phyloP scores from a whole-genome alignment of 1,284 basidiomycete genomes.

The Ganoderma lingzhi region DNA sequence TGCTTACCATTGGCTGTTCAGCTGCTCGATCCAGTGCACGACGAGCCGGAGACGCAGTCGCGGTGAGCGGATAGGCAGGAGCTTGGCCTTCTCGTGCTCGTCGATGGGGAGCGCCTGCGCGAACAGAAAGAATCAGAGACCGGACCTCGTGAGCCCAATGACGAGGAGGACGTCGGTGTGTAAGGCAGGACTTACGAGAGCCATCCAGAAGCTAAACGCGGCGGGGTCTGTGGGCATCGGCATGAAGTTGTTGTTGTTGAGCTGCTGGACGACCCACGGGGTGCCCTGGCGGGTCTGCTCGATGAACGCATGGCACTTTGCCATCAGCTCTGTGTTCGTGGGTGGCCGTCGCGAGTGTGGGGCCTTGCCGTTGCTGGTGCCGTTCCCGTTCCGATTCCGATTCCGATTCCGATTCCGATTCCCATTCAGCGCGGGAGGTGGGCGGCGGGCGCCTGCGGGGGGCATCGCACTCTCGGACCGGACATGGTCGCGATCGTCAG shows the following conservation, averaged over 20 bases:
- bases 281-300: slow-evolving; percentile 82
- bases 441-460: slow-evolving; percentile 26
- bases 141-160: slow-evolving; percentile 11
- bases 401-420: too few relatives aligned
- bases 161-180: background rate
- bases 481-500: slow-evolving; percentile 10
- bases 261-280: slow-evolving; percentile 91
- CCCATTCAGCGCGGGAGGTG: background rate
- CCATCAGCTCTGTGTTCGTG: slow-evolving; percentile 75
- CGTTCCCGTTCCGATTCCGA: too few relatives aligned
- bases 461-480: slow-evolving; percentile 27
- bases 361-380: background rate
- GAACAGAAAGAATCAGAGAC: background rate
- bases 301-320: slow-evolving; percentile 82
- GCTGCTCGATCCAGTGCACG: slow-evolving; percentile 92
- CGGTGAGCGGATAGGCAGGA: slow-evolving; percentile 89
- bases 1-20: slow-evolving; percentile 72
- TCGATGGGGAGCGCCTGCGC: slow-evolving; percentile 88
- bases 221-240: slow-evolving; percentile 72
- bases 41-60: slow-evolving; percentile 84
- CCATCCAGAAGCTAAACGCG: slow-evolving; percentile 91
- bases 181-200: slow-evolving; percentile 55
- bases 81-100: slow-evolving; percentile 91
- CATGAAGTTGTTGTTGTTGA: slow-evolving; percentile 76
- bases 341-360: slow-evolving; percentile 24